Evolutionary conservation across 805 yeast genomes (phyloP).

Genomic region (Barnettozyma siamensis): DNA sequence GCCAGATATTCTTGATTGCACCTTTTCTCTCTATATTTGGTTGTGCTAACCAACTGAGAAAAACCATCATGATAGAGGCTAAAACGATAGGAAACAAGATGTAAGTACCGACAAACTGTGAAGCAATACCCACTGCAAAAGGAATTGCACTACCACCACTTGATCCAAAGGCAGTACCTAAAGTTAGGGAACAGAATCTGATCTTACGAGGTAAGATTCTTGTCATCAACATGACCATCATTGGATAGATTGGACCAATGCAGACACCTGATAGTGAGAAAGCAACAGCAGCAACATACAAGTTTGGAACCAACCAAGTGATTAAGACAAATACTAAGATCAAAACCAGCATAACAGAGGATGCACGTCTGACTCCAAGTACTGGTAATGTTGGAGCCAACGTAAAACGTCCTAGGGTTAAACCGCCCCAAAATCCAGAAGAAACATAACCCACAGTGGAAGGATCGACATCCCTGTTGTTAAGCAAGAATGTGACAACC

Average conservation of each 20-base stretch:
- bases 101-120: slow-evolving; percentile 41
- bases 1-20: slow-evolving; percentile 17
- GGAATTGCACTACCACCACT: slow-evolving; percentile 56
- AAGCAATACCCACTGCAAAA: slow-evolving; percentile 44
- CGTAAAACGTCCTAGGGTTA: slow-evolving; percentile 49
- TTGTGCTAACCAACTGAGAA: slow-evolving; percentile 36
- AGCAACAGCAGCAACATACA: slow-evolving; percentile 41
- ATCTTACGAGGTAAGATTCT: slow-evolving; percentile 45
- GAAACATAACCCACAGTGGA: slow-evolving; percentile 48
- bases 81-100: slow-evolving; percentile 46
- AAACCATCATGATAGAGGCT: slow-evolving; percentile 31
- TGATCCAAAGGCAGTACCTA: slow-evolving; percentile 50
- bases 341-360: slow-evolving; percentile 28
- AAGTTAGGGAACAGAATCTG: slow-evolving; percentile 43
- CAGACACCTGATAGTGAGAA: slow-evolving; percentile 43
- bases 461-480: slow-evolving; percentile 41
- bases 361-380: slow-evolving; percentile 42
- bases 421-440: slow-evolving; percentile 63
- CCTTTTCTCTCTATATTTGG: slow-evolving; percentile 38
- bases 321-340: slow-evolving; percentile 36
- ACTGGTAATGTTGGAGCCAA: slow-evolving; percentile 37
- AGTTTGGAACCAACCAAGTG: slow-evolving; percentile 43
- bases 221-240: slow-evolving; percentile 41
- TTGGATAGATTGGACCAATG: slow-evolving; percentile 55
- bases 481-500: slow-evolving; percentile 54